Evolutionary conservation across 352 stramenopile species (phyloP), one percentile per base, ranked within the genome.

Genomic region (Pythium periplocum): DNA sequence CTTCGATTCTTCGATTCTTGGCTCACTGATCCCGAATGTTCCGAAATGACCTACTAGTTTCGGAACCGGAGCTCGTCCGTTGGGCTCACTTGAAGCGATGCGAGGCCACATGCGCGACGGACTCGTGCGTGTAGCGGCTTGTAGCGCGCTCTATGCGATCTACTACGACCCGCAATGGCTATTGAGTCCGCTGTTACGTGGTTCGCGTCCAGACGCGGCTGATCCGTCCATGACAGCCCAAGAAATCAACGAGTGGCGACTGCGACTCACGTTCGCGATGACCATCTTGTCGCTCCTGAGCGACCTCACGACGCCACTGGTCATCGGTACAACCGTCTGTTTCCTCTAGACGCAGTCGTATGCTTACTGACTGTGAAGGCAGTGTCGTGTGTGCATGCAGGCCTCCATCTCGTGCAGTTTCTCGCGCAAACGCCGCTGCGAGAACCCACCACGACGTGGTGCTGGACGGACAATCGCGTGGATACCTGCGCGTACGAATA

Each of bases 401-500:
- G 53, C 12, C 52, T 61, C 9, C 59, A 61, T 31, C 12, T 58
- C 10, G 42, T 49, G 11, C 59, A 66, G 32, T 17, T 40, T 1
- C 11, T 65, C 32, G 35, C 40, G 30, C 9, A 44, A 10, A 48
- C 53, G 36, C 48, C 47, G n/a, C 26, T 56, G 17, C 53, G 56
- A 9, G 38, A 30, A 26, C 38, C 17, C 11, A 10, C 26, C 7
- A 44, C 60, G 32, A 35, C 34, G 37, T 54, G 52, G 54, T 57
- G 58, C 49, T 66, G 53, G 48, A 36, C 6, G 3, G 9, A 5
- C 2, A 39, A 62, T 33, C 37, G 38, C 9, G 10, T 59, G 17
- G 40, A 41, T 8, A 38, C 53, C 2, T 64, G 57, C 36, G 49
- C 48, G 26, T 66, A 69, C 42, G 72, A 82, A 46, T 64, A 53